Base-by-base conservation (phyloP, 139 green algal genomes). In the Dunaliella sp. region DNA sequence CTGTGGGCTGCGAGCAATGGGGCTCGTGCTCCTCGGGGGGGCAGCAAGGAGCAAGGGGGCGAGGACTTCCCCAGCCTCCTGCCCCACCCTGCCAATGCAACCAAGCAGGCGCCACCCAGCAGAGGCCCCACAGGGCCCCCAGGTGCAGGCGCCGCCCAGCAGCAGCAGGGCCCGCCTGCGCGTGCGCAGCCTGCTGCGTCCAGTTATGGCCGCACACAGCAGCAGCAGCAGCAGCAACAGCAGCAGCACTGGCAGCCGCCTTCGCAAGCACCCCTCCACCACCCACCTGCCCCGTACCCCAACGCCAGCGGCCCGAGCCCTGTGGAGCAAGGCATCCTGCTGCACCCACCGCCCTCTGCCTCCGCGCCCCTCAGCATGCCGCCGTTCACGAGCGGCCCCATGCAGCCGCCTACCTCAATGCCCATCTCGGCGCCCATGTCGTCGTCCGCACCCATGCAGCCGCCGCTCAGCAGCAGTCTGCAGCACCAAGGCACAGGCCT, bases 181-280 rank as follows among this genome's bases (percentile, higher is more conserved):
- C 76, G 31, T 22, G n/a, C 31, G 3, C 31, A 30, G 76, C 76
- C 31, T 31, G n/a, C 22, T 2, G 2, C 2, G n/a, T 3, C 31
- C 31, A 81, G 33, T 38, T 3, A 82, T 31, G 48, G 1, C 77
- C 33, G 33, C 32, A 26, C 38, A 31, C 77, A 82, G 25, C 33
- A 38, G 48, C 77, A 82, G 25, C 32, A 48, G 77, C 31, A 82
- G 77, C 77, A 82, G 77, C 77, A 48, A 28, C n/a, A 22, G 73
- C 73, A 36, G 30, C 73, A 12, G 73, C 73, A 78, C 16, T 12
- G 73, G 73, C 16, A n/a, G 22, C 24, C 22, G 22, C 58, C 58
- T n/a, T 74, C 22, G 73, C 73, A 16, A 12, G 16, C 73, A 32
- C 73, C 73, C 73, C 73, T 21, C 77, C 36, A 32, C 80, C 80